Percentiles rank a stretch among this genome's conserved stretches.
Conservation (phyloP, 257 asterid genomes). For the Marsdenia floribunda region DNA sequence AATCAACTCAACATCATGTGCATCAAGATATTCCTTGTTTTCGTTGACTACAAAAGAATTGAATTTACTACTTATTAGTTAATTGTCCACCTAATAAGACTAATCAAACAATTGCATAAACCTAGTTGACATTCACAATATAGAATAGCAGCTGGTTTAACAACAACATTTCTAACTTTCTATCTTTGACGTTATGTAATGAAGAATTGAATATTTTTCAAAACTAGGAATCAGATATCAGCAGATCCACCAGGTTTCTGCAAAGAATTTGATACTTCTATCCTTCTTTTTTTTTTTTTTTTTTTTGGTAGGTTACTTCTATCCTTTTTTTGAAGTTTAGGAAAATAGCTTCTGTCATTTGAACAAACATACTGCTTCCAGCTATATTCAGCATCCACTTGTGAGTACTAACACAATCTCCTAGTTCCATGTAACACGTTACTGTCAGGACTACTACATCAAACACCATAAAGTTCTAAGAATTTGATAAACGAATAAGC, state of each 20-base stretch:
- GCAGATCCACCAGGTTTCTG: neutral
- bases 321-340: neutral
- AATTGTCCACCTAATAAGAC: neutral
- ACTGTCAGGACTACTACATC: slow-evolving; percentile 13
- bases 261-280: neutral
- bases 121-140: neutral
- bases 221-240: neutral
- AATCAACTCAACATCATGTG: neutral
- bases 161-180: neutral
- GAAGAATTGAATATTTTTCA: slow-evolving; percentile 1
- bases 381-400: neutral
- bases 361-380: slow-evolving; percentile 1
- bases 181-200: neutral
- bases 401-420: neutral
- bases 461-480: slow-evolving; percentile 74
- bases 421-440: neutral
- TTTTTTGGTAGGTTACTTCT: no score
- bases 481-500: slow-evolving; percentile 84
- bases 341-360: neutral
- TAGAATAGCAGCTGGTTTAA: slow-evolving; percentile 4
- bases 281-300: neutral
- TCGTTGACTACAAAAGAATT: neutral
- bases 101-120: neutral
- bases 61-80: neutral
- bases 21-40: neutral